These are phyloP conservation scores for Camellia granthamiana DNA, from an alignment of 148 eudicot species.

Conservation along the genomic window DNA sequence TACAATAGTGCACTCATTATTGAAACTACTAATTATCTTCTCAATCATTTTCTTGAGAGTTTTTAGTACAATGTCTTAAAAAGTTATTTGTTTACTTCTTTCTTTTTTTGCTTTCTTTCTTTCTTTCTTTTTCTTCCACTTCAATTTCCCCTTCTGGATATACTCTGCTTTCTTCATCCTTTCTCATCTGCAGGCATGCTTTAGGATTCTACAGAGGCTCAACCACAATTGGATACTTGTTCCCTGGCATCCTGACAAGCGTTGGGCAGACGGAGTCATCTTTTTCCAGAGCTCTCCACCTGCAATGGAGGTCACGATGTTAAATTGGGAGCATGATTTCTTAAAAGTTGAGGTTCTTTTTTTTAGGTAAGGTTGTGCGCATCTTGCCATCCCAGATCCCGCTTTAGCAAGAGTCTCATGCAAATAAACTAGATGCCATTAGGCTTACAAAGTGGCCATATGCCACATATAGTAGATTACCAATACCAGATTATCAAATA, in stretches of 20 bases:
- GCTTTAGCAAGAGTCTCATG: too few relatives aligned
- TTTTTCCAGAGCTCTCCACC: constrained; percentile 42
- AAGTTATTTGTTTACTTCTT: too few relatives aligned
- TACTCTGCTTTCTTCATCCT: neutral
- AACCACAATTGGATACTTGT: constrained; percentile 35
- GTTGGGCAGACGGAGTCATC: constrained; percentile 47
- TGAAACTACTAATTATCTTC: neutral
- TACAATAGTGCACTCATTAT: neutral
- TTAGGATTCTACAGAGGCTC: constrained; percentile 20
- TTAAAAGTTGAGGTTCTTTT: neutral
- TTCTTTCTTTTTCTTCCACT: neutral
- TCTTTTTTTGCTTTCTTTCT: too few relatives aligned
- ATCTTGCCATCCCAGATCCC: too few relatives aligned
- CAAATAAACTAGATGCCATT: too few relatives aligned
- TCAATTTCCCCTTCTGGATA: neutral
- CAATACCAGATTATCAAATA: too few relatives aligned
- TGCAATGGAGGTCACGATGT: constrained; percentile 17
- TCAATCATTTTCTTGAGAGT: too few relatives aligned
- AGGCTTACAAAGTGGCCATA: too few relatives aligned
- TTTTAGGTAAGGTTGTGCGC: too few relatives aligned
- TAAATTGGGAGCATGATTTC: neutral
- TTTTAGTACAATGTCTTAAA: too few relatives aligned
- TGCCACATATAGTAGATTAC: too few relatives aligned
- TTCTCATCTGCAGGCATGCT: neutral
- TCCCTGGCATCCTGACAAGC: constrained; percentile 47